Percentiles rank a stretch among this genome's conserved stretches.
phyloP scores from a whole-genome alignment of 306 rosid species.

The Quercus bicolor region DNA sequence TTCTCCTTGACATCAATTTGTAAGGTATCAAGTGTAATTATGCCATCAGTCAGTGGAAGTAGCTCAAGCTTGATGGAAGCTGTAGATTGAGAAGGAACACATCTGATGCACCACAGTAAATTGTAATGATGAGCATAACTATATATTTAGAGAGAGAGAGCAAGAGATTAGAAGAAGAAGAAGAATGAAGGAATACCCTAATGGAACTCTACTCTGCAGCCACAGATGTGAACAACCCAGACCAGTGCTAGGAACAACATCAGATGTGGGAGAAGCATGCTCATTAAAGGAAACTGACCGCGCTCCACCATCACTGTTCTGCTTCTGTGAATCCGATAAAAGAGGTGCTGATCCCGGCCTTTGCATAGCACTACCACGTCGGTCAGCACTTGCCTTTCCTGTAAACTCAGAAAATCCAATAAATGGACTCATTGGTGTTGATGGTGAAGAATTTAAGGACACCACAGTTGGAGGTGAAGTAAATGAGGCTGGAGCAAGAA shows the following conservation, averaged over 20 bases:
- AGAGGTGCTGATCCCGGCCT: conserved; percentile 44
- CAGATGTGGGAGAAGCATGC: conserved; percentile 39
- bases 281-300: conserved; percentile 41
- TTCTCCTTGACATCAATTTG: conserved; percentile 87
- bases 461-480: conserved; percentile 64
- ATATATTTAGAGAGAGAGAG: background rate
- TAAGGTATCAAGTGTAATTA: conserved; percentile 76
- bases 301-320: conserved; percentile 24
- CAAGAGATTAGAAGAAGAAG: background rate
- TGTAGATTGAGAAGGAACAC: conserved; percentile 73
- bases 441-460: conserved; percentile 62
- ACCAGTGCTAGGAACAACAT: conserved; percentile 57
- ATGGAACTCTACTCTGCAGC: conserved; percentile 96
- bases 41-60: conserved; percentile 91
- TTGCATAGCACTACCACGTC: conserved; percentile 29
- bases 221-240: conserved; percentile 83
- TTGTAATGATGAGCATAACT: conserved; percentile 20
- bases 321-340: conserved; percentile 42
- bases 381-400: conserved; percentile 48
- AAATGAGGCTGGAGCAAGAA: conserved; percentile 87
- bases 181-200: conserved; percentile 60
- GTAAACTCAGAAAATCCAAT: conserved; percentile 52
- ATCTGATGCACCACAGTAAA: conserved; percentile 43
- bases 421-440: conserved; percentile 72
- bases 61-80: conserved; percentile 86